Evolutionary conservation across 2,329 filamentous ascomycete genomes (phyloP).

Genomic region (Trichoderma pleuroti): DNA sequence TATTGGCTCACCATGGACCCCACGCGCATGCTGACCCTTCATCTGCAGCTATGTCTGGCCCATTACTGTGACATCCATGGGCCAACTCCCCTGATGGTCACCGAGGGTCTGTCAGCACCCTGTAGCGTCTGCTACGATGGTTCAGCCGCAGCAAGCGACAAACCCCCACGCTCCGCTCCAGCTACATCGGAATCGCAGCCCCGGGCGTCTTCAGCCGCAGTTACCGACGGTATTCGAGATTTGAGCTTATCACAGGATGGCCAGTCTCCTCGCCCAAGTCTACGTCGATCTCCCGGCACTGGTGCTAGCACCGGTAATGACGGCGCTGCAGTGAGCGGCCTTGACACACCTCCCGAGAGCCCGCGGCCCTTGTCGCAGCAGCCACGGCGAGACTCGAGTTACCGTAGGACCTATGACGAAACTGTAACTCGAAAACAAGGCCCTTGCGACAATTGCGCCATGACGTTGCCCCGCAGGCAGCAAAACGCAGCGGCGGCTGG

Average conservation of each 20-base stretch:
- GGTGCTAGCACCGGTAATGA: conserved; percentile 26
- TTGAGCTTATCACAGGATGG: conserved; percentile 45
- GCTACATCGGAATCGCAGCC: conserved; percentile 34
- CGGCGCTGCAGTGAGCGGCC: conserved; percentile 32
- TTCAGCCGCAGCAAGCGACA: conserved; percentile 23
- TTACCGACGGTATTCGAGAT: conserved; percentile 47
- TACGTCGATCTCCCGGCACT: conserved; percentile 40
- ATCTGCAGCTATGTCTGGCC: conserved; percentile 62
- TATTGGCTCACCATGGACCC: conserved; percentile 28
- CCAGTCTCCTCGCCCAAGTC: conserved; percentile 41
- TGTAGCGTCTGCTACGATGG: conserved; percentile 58
- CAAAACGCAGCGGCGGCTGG: conserved; percentile 26
- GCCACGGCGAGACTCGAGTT: conserved; percentile 54
- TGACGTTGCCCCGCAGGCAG: conserved; percentile 53
- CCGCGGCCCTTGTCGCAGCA: conserved; percentile 43
- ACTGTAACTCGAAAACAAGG: conserved; percentile 61
- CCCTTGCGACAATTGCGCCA: conserved; percentile 65
- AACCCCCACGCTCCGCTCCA: conserved; percentile 41
- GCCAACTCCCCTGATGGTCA: conserved; percentile 67
- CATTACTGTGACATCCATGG: conserved; percentile 70
- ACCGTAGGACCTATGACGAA: conserved; percentile 61
- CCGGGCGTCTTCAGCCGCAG: conserved; percentile 35
- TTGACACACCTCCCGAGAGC: conserved; percentile 58
- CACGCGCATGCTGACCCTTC: conserved; percentile 32
- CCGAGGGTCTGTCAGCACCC: conserved; percentile 59